Base-by-base conservation (phyloP, 768 basidiomycete genomes). In the Austroboletus eburneus region DNA sequence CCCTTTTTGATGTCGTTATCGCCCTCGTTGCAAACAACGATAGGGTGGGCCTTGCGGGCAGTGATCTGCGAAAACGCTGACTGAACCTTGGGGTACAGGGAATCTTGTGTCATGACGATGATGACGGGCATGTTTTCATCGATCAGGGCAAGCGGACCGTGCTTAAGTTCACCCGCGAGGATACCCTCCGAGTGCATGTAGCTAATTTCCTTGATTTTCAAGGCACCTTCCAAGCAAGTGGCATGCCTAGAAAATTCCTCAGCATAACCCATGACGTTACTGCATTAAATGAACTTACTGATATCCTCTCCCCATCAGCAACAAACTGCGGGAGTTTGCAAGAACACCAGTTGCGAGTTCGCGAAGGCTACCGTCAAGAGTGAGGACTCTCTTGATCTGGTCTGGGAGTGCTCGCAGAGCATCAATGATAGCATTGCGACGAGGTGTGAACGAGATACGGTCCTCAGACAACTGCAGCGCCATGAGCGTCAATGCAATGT, bases 131-230 rank as follows among this genome's bases (percentile, higher is more conserved):
- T 91, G 72, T 95, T 93, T 72, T 98, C 96, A 64, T 99, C 96
- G 59, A 99, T 88, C 56, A 99, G 73, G 44, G 96, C 96, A 46
- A 99, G 83, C 45, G 96, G 96, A 37, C 96, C 96, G 65, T 99
- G 96, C 75, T 99, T 99, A 55, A 99, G 76, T 73, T 99, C 96
- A 57, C 96, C 96, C 20, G 96, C 96, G 46, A 99, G 83, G 66
- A 98, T 97, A 64, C 88, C 87, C 76, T 63, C 58, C 14, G 61
- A 61, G 42, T 66, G 67, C 64, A 72, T 69, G 72, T 97, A 97
- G 46, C 88, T 89, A 67, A 97, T 94, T 76, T 98, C 96, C 74
- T 99, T 99, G 74, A 99, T 98, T 77, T 99, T 99, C 59, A 99
- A 72, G 7, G 96, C 96, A 46, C 94, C 96, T 68, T 99, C 96